phyloP scores from a whole-genome alignment of 2,329 filamentous ascomycete genomes.

The Cordyceps militaris region DNA sequence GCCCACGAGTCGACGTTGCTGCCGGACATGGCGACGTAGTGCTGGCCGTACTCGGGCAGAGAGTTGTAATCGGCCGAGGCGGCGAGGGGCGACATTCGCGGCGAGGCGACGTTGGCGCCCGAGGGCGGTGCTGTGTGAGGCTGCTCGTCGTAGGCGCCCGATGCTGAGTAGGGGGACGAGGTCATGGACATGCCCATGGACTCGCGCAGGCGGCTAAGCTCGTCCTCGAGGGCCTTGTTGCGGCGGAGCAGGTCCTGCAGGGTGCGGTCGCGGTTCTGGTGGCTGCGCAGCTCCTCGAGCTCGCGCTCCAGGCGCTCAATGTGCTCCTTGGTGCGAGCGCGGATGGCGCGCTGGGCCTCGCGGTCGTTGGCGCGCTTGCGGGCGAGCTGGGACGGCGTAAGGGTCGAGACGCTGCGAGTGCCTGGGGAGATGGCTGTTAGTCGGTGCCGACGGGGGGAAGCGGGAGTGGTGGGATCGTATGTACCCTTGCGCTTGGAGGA shows the following conservation, averaged over 20 bases:
- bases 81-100: constrained; percentile 39
- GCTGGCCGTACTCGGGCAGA: constrained; percentile 33
- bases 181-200: constrained; percentile 36
- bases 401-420: constrained; percentile 73
- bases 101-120: constrained; percentile 31
- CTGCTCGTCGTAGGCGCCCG: constrained; percentile 35
- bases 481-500: constrained; percentile 41
- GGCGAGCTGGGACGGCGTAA: constrained; percentile 81
- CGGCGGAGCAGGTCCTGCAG: constrained; percentile 44
- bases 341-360: constrained; percentile 80
- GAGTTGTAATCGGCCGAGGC: constrained; percentile 35
- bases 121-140: constrained; percentile 22
- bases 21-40: constrained; percentile 34
- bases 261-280: constrained; percentile 41
- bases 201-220: constrained; percentile 40
- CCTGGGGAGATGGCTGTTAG: constrained; percentile 30
- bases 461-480: constrained; percentile 9
- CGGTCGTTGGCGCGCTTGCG: constrained; percentile 89
- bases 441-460: not conserved
- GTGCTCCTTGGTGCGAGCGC: constrained; percentile 78
- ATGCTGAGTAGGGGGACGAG: constrained; percentile 30
- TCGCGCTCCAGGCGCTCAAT: constrained; percentile 72
- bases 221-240: constrained; percentile 48
- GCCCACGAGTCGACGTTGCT: constrained; percentile 39
- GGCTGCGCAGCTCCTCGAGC: constrained; percentile 61